These are phyloP conservation scores for Calvatia gigantea DNA, from an alignment of 768 basidiomycete genomes.

Conservation along the genomic window DNA sequence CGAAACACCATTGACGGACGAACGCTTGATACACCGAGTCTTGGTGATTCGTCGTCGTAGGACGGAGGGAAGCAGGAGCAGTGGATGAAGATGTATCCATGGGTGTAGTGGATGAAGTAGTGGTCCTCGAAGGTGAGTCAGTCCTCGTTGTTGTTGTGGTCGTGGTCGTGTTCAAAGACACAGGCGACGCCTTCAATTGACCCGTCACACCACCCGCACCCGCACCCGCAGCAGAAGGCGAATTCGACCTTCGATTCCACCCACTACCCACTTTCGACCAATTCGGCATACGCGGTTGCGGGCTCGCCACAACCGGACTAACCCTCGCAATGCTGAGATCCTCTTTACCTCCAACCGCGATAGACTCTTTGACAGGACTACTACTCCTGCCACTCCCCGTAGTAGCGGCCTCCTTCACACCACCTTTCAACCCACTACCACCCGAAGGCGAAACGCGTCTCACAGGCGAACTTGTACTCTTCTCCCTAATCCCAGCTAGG, in stretches of 20 bases:
- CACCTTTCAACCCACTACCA: neutral
- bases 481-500: conserved; percentile 23
- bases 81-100: neutral
- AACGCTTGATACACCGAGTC: conserved; percentile 54
- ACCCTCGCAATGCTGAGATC: neutral
- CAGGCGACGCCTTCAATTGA: conserved; percentile 1
- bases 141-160: neutral
- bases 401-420: neutral
- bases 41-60: conserved; percentile 13
- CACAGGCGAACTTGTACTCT: conserved; percentile 19
- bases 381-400: neutral
- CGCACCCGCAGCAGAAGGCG: neutral
- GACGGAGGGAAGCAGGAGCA: neutral
- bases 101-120: neutral
- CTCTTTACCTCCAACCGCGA: conserved; percentile 1
- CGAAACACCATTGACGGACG: conserved; percentile 68
- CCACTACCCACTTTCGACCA: conserved; percentile 11
- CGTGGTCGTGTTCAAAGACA: neutral
- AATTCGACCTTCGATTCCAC: neutral
- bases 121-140: neutral
- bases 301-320: neutral
- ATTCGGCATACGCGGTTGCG: neutral
- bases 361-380: neutral
- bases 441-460: conserved; percentile 3
- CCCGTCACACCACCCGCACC: too few species aligned